A percentile compares a stretch with the other conserved stretches of the same genome.
Conservation (phyloP, 192 early-diverging fungal genomes). For the Haplosporangium gracile region DNA sequence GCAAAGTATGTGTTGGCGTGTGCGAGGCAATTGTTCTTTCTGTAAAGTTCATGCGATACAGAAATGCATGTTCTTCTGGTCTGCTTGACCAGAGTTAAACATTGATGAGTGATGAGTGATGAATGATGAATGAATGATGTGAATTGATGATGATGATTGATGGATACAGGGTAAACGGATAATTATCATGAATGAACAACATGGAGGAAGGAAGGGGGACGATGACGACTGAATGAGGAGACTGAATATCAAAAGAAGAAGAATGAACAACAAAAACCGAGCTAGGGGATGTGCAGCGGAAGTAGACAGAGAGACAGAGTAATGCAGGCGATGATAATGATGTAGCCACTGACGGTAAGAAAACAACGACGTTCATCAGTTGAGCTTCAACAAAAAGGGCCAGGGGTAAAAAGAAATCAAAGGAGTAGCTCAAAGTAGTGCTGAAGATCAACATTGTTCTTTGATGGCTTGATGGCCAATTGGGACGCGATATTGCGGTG, state of each 20-base stretch:
- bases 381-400: background rate
- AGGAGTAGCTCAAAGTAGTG: background rate
- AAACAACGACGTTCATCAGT: background rate
- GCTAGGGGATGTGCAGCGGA: background rate
- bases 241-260: background rate
- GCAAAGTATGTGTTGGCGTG: too few species aligned
- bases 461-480: too few species aligned
- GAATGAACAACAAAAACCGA: background rate
- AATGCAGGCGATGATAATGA: background rate
- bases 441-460: background rate
- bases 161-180: background rate
- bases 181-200: background rate
- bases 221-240: background rate
- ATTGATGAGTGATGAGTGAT: background rate
- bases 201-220: background rate
- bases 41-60: too few species aligned
- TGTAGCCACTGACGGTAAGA: background rate
- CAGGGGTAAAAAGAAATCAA: background rate
- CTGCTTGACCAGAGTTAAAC: too few species aligned
- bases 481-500: background rate
- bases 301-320: background rate
- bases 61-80: too few species aligned
- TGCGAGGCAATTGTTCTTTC: too few species aligned
- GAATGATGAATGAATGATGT: background rate
- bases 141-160: background rate